Base-by-base conservation (phyloP, 169 alveolate species). In the Plasmodium yoelii region DNA sequence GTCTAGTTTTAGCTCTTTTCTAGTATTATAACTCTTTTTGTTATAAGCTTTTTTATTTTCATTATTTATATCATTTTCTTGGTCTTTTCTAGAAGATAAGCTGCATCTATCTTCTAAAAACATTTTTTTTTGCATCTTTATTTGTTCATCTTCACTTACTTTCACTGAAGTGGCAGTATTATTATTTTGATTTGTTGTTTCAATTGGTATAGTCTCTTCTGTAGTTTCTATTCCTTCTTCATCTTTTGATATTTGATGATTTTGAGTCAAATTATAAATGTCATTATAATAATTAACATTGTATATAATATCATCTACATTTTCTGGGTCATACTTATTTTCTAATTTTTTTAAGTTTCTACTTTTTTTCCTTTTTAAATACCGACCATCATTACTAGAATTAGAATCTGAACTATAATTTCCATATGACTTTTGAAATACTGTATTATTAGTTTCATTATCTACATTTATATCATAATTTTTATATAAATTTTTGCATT, bases 341-440 rank as follows among this genome's bases (percentile, higher is more conserved):
- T 24, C 15, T 19, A 12, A 60, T 12, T 28, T 28, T 22, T n/a
- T 63, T 19, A 9, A n/a, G 5, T n/a, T 63, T 18, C 46, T 34
- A 6, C 34, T 22, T 6, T 53, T 24, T 42, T 60, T 51, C 39
- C 90, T 39, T 59, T 67, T 67, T 51, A 82, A 15, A 71, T 82
- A 82, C 34, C 90, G 53, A 34, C 26, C 60, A 26, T 82, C 90
- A 19, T 56, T 44, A 61, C 90, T 82, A 5, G 73, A 24, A 42
- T 82, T 82, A 13, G 90, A 82, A 56, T 82, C 90, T 13, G 90
- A 82, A 28, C 84, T 82, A 39, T 71, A 65, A 47, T 67, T 82
- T 19, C 73, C 90, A 28, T 67, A 82, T 22, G 73, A 82, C 39
- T 82, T 82, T 56, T 46, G 22, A 39, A 67, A 26, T 5, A 67